Conservation (phyloP, 2,329 filamentous ascomycete genomes). For the Epichloe aotearoae region DNA sequence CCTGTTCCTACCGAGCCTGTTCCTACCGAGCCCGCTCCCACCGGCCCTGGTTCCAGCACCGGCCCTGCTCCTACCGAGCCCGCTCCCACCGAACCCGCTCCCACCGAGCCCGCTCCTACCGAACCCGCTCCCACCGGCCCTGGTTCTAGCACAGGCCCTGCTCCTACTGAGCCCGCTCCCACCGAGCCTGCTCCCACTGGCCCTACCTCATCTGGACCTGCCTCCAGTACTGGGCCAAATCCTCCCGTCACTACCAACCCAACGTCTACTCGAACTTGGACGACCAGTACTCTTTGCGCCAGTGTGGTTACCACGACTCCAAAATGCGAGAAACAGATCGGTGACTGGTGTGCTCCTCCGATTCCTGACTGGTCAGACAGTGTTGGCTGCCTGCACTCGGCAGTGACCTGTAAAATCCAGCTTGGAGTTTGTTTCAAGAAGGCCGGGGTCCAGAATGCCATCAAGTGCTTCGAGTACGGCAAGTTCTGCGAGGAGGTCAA, state of each 20-base stretch:
- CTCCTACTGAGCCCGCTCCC: no score
- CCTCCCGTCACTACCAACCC: not conserved
- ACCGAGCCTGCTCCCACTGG: no score
- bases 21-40: no score
- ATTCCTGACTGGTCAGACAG: not conserved
- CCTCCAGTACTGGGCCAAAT: not conserved
- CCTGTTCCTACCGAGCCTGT: rapidly evolving
- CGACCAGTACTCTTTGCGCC: not conserved
- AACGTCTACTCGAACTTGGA: not conserved
- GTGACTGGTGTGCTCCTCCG: not conserved
- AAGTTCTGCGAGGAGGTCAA: not conserved
- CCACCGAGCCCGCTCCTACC: rapidly evolving
- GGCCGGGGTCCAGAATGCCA: not conserved
- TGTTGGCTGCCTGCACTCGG: not conserved
- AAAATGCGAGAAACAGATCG: not conserved
- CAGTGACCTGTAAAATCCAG: not conserved
- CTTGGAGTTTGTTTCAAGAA: not conserved
- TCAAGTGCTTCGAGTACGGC: not conserved
- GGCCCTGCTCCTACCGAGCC: rapidly evolving
- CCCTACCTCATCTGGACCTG: not conserved
- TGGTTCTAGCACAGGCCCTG: no score
- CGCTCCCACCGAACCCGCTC: rapidly evolving
- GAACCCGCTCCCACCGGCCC: no score
- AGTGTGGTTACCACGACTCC: not conserved
- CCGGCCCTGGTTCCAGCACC: no score